Conservation (phyloP, 768 basidiomycete genomes). For the Tricholoma furcatifolium region DNA sequence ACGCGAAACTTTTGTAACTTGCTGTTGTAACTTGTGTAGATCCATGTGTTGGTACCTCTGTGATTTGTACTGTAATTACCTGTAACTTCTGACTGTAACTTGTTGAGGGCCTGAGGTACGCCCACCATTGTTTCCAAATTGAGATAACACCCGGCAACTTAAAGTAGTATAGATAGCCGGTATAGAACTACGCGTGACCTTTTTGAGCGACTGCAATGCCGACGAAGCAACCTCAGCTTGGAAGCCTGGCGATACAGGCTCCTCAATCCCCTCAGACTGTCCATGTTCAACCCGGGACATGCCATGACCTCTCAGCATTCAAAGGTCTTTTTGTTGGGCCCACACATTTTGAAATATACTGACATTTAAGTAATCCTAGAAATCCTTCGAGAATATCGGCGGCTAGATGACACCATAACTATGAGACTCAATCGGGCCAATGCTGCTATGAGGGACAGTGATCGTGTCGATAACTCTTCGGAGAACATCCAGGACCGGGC, state of each 20-base stretch:
- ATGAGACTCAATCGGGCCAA: slow-evolving; percentile 81
- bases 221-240: slow-evolving; percentile 48
- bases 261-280: slow-evolving; percentile 62
- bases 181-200: background rate
- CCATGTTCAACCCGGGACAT: slow-evolving; percentile 73
- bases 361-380: slow-evolving; percentile 39
- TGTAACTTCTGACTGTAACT: too few species aligned
- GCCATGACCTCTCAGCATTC: slow-evolving; percentile 73
- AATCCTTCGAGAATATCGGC: slow-evolving; percentile 78
- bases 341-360: slow-evolving; percentile 7
- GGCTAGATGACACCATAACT: slow-evolving; percentile 74
- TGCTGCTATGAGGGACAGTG: slow-evolving; percentile 72
- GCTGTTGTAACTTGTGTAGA: background rate
- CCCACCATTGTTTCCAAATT: background rate
- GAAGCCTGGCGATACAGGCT: slow-evolving; percentile 68
- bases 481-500: slow-evolving; percentile 69
- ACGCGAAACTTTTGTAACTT: too few species aligned
- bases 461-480: slow-evolving; percentile 44
- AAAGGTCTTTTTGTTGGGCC: slow-evolving; percentile 39
- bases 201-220: slow-evolving; percentile 22
- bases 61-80: too few species aligned
- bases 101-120: background rate
- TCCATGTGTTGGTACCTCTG: background rate
- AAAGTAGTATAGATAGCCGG: background rate
- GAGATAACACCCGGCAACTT: background rate